Conservation (phyloP, 352 stramenopile genomes). For the Phytophthora palmivora region DNA sequence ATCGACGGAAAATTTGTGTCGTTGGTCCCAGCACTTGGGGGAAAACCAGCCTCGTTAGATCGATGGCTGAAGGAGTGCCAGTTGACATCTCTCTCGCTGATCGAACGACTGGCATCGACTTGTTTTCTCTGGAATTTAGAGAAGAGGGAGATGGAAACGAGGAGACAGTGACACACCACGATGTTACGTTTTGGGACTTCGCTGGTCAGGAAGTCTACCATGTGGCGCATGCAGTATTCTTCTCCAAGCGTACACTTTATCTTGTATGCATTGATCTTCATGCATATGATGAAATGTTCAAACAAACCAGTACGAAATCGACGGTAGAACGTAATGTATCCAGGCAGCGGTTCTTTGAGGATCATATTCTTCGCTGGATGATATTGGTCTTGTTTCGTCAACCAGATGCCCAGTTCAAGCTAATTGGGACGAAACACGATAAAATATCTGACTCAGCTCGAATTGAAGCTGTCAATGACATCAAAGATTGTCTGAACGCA, state of each 20-base stretch:
- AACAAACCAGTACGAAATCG: neutral
- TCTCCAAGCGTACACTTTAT: slow-evolving; percentile 20
- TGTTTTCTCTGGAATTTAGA: neutral
- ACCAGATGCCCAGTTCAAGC: slow-evolving; percentile 25
- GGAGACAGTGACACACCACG: neutral
- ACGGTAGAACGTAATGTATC: neutral
- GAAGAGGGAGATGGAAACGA: neutral
- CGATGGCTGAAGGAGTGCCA: neutral
- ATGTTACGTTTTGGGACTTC: slow-evolving; percentile 31
- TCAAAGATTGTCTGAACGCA: neutral
- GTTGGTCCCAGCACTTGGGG: slow-evolving; percentile 23
- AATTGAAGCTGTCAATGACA: neutral
- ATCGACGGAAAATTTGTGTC: slow-evolving; percentile 20
- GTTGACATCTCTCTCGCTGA: neutral
- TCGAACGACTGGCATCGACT: slow-evolving; percentile 16
- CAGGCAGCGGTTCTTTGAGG: slow-evolving; percentile 24
- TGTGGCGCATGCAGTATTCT: slow-evolving; percentile 26
- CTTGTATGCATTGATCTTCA: slow-evolving; percentile 21
- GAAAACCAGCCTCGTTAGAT: slow-evolving; percentile 24
- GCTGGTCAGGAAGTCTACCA: slow-evolving; percentile 32
- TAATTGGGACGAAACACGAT: slow-evolving; percentile 24
- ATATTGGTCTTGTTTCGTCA: slow-evolving; percentile 16
- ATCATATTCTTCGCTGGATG: slow-evolving; percentile 23
- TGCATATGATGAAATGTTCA: slow-evolving; percentile 1
- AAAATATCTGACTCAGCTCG: neutral